Conservation (phyloP, 345 rosid genomes). For the Murraya paniculata region DNA sequence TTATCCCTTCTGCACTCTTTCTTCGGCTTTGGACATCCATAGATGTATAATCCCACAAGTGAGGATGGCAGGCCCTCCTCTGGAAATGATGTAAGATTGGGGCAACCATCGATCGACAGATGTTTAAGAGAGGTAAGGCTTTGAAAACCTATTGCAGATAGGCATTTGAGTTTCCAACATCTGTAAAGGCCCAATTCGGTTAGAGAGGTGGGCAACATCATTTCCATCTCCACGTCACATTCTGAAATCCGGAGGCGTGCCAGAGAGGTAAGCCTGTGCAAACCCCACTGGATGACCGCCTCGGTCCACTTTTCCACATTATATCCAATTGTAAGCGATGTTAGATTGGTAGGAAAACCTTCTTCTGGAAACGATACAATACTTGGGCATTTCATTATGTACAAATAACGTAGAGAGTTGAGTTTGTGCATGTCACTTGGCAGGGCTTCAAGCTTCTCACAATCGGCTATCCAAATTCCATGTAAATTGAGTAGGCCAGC, state of each 20-base stretch:
- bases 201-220: neutral
- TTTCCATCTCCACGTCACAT: neutral
- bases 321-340: too few relatives aligned
- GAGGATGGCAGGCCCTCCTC: neutral
- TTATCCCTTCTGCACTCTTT: neutral
- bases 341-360: too few relatives aligned
- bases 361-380: too few relatives aligned
- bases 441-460: too few relatives aligned
- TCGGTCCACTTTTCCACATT: too few relatives aligned
- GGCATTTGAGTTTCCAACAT: neutral
- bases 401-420: too few relatives aligned
- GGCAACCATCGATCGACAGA: neutral
- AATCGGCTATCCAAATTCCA: too few relatives aligned
- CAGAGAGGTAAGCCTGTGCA: neutral
- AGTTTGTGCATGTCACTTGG: too few relatives aligned
- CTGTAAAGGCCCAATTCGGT: rapidly evolving
- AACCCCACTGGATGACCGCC: too few relatives aligned
- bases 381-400: too few relatives aligned
- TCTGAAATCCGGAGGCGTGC: neutral
- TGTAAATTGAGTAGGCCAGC: too few relatives aligned
- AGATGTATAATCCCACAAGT: rapidly evolving
- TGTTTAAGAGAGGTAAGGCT: neutral
- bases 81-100: neutral
- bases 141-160: neutral
- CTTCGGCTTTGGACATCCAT: neutral